Evolutionary conservation across 2,329 filamentous ascomycete species (phyloP).

Genomic region (Aureobasidium vineae): DNA sequence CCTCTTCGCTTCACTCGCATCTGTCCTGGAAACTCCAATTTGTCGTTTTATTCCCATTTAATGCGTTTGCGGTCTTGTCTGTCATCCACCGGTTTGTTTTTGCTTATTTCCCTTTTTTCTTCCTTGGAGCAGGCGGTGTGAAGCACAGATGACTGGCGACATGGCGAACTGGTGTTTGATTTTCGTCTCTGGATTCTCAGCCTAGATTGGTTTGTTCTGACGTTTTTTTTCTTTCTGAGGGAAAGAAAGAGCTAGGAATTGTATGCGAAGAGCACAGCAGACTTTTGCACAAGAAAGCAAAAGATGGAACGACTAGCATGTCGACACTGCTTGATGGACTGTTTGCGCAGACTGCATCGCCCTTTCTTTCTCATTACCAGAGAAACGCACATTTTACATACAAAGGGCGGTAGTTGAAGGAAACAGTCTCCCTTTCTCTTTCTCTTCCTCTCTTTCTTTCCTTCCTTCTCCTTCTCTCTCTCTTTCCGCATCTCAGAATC

Average conservation of each 20-base stretch:
- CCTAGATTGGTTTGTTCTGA: background rate
- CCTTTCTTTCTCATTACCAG: too few relatives aligned
- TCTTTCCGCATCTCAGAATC: background rate
- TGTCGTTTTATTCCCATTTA: conserved; percentile 10
- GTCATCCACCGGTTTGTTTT: background rate
- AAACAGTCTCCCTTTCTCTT: background rate
- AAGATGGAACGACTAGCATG: background rate
- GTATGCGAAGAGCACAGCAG: background rate
- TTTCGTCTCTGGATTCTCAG: background rate
- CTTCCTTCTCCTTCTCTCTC: background rate
- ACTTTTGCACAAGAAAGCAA: background rate
- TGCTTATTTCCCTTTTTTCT: background rate
- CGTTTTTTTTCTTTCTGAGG: background rate
- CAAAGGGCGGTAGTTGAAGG: too few relatives aligned
- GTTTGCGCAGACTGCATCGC: background rate
- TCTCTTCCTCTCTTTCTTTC: background rate
- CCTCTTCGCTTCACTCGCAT: background rate
- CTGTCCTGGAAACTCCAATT: background rate
- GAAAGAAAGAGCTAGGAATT: background rate
- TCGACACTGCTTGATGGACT: background rate
- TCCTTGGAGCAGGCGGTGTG: conserved; percentile 10
- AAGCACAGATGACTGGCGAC: background rate
- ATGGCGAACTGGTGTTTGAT: conserved; percentile 5
- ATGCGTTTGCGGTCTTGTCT: background rate
- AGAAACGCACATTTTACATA: too few relatives aligned